These are phyloP conservation scores for Phytophthora constricta DNA, from an alignment of 352 stramenopile species.

Conservation along the genomic window DNA sequence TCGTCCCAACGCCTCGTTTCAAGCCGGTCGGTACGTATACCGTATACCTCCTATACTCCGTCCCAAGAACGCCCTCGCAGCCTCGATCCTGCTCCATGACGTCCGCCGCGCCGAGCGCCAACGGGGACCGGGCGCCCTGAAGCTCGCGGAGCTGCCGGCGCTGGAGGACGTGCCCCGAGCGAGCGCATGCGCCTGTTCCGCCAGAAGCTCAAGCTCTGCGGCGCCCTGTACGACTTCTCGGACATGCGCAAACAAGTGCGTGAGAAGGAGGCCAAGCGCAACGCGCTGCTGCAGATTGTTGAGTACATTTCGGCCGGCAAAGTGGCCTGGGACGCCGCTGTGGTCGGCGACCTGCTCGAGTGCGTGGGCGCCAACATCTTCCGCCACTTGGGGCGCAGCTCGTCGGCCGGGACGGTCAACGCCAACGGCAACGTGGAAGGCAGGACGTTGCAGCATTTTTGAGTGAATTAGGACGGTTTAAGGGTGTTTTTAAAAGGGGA, in stretches of 20 bases:
- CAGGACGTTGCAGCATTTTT: constrained; percentile 12
- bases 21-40: no score
- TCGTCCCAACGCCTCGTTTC: no score
- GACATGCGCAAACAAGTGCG: constrained; percentile 67
- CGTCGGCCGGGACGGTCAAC: constrained; percentile 77
- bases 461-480: no score
- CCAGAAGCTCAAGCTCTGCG: constrained; percentile 73
- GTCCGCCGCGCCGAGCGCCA: constrained; percentile 26
- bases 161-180: constrained; percentile 60
- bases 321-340: constrained; percentile 54
- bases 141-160: constrained; percentile 61
- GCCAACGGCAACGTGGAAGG: constrained; percentile 59
- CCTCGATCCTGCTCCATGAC: constrained; percentile 28
- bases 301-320: constrained; percentile 95
- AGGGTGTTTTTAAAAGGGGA: no score
- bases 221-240: constrained; percentile 62
- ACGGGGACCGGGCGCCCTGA: constrained; percentile 29
- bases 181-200: constrained; percentile 72
- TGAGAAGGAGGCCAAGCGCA: constrained; percentile 91
- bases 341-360: constrained; percentile 75
- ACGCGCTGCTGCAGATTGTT: constrained; percentile 97
- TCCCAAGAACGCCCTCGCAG: constrained; percentile 11
- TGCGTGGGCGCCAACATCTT: constrained; percentile 90
- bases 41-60: not conserved
- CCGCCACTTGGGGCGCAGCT: constrained; percentile 76